Conservation (phyloP, 306 rosid genomes). For the cucumber (Cucumis sativus) region Cucumber_9930_V3 NC_026657.2:8668501-8669000, state of each 20-base stretch:
- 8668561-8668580: conserved; percentile 1
- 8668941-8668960: background rate
- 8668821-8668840: background rate
- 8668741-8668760: background rate
- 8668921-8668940: background rate
- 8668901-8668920: background rate
- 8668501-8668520: conserved; percentile 9
- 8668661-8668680: conserved; percentile 2
- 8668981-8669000: background rate
- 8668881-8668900: background rate
- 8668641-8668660: conserved; percentile 19
- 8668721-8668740: background rate
- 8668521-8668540: conserved; percentile 4
- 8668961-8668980: background rate
- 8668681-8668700: background rate
- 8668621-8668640: conserved; percentile 1
- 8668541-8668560: conserved; percentile 12
- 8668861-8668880: background rate
- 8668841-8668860: background rate
- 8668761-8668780: background rate
- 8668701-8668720: background rate
- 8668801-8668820: background rate
- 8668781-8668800: background rate
- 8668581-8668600: conserved; percentile 12
- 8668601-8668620: background rate